phyloP scores from a whole-genome alignment of 306 rosid genomes.

The Sphenostylis stenocarpa region DNA sequence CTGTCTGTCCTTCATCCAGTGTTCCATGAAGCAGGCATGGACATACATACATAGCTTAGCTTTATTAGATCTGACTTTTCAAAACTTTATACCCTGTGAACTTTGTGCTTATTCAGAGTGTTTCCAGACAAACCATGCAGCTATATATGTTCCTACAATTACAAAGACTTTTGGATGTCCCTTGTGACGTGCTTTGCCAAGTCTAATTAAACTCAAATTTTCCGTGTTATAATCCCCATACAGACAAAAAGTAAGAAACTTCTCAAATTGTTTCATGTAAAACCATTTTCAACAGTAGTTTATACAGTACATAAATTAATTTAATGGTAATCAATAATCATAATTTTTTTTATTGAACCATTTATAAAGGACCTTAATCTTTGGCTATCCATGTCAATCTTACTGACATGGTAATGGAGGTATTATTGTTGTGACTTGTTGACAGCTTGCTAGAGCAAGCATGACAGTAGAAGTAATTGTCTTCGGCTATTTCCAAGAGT shows the following conservation, averaged over 20 bases:
- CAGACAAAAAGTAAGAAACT: not conserved
- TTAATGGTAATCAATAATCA: not conserved
- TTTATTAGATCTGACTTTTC: constrained; percentile 10
- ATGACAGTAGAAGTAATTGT: constrained; percentile 30
- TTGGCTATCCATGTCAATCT: not conserved
- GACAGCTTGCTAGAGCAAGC: constrained; percentile 34
- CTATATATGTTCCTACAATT: not conserved
- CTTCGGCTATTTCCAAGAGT: constrained; percentile 45
- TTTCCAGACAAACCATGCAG: constrained; percentile 8
- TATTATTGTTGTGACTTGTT: not conserved
- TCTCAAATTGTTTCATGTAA: not conserved
- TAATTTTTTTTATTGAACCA: not conserved
- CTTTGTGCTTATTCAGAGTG: not conserved
- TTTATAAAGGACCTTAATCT: not conserved
- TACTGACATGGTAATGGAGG: not conserved
- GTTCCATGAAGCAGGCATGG: constrained; percentile 26
- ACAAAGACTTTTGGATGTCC: not conserved
- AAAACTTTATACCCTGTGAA: constrained; percentile 6
- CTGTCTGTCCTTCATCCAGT: constrained; percentile 24
- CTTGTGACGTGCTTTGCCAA: not conserved
- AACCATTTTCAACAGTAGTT: not conserved
- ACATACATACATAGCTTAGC: not conserved
- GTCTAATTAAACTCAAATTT: not conserved
- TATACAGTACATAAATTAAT: no score
- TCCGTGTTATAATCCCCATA: not conserved